Percentiles rank a stretch among this genome's conserved stretches.
Evolutionary conservation across 805 yeast species (phyloP).

Genomic region (Saturnispora mendoncae): DNA sequence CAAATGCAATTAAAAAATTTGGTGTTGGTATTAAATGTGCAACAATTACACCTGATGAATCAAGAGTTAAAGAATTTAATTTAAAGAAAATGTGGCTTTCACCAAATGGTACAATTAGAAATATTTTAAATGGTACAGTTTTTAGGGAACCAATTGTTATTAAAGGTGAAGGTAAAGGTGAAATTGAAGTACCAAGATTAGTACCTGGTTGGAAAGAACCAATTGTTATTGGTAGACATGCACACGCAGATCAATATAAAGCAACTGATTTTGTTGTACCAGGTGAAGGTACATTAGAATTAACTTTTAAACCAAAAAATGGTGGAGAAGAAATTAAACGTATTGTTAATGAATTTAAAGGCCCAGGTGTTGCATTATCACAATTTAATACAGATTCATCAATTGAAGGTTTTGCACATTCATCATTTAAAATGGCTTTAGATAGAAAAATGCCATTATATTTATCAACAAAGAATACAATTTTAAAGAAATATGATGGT

Average conservation of each 20-base stretch:
- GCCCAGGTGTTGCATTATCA: slow-evolving; percentile 67
- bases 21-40: slow-evolving; percentile 84
- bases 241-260: slow-evolving; percentile 78
- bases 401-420: slow-evolving; percentile 67
- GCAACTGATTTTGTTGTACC: slow-evolving; percentile 67
- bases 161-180: slow-evolving; percentile 31
- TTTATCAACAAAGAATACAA: slow-evolving; percentile 71
- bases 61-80: slow-evolving; percentile 63
- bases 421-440: slow-evolving; percentile 69
- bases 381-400: slow-evolving; percentile 82
- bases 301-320: slow-evolving; percentile 56
- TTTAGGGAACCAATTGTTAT: slow-evolving; percentile 80
- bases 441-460: slow-evolving; percentile 54
- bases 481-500: slow-evolving; percentile 75
- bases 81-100: slow-evolving; percentile 79
- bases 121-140: slow-evolving; percentile 74
- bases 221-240: slow-evolving; percentile 79
- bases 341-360: slow-evolving; percentile 55
- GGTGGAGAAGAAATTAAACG: slow-evolving; percentile 41
- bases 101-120: slow-evolving; percentile 79
- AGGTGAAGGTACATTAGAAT: slow-evolving; percentile 56
- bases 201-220: slow-evolving; percentile 79
- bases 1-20: slow-evolving; percentile 61
- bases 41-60: slow-evolving; percentile 78
- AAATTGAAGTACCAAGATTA: slow-evolving; percentile 56